Base-by-base conservation (phyloP, 2,329 filamentous ascomycete genomes). In the Arthrobotrys iridis region DNA sequence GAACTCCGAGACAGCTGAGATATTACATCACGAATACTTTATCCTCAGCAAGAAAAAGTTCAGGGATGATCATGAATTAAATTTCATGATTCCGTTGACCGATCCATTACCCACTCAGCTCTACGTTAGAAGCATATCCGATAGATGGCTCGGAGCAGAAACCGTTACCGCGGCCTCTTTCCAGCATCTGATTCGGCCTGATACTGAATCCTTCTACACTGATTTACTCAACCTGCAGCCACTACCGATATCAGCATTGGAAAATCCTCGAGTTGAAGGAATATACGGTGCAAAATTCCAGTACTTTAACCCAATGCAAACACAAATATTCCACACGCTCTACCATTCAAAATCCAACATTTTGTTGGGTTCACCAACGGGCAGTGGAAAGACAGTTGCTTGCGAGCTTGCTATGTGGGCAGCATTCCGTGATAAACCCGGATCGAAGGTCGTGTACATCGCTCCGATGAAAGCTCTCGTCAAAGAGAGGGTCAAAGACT, bases 261-360 rank as follows among this genome's bases (percentile, higher is more conserved):
- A 97, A 81, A 97, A 98, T 77, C 89, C 92, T 0, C 85, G 89
- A 0, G 83, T 99, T 0, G 94, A 99, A 81, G 92, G 95, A 75
- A 87, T 99, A 0, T 99, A 99, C 80, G 89, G 87, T 0, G 85
- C 94, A 81, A 88, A 93, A 30, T 99, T 99, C 82, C 90, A 95
- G 77, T 99, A 90, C 83, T 99, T 99, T 86, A 99, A 99, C 81
- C 95, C 95, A 0, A 98, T 99, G 96, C 95, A 99, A 24, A 98
- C 95, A 0, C 95, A 99, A 80, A 93, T 99, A 59, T 99, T 99
- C 83, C 95, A 99, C 80, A 94, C 93, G 11, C 87, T 99, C 33
- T 99, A 99, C 78, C 91, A 98, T 81, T 97, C 95, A 0, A 83
- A 91, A 5, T 90, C 92, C 48, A 99, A 99, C 80, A 93, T 99